These are phyloP conservation scores for Hansenula lynferdii DNA, from an alignment of 1,139 yeast genomes.

Conservation along the genomic window DNA sequence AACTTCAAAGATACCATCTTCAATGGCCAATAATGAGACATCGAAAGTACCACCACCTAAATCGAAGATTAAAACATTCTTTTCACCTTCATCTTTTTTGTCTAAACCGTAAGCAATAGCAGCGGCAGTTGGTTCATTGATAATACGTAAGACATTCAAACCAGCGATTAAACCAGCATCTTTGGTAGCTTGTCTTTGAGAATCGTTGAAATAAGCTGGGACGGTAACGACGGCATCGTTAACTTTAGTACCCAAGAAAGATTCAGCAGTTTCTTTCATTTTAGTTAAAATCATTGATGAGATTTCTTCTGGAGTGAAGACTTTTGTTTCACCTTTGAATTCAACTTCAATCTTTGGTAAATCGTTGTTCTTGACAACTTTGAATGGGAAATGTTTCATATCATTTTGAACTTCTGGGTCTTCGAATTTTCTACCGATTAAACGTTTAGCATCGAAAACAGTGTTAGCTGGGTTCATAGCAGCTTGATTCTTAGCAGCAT, in stretches of 20 bases:
- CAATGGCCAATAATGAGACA: conserved; percentile 92
- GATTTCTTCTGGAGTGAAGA: conserved; percentile 96
- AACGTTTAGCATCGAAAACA: conserved; percentile 98
- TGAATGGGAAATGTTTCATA: conserved; percentile 97
- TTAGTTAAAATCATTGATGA: conserved; percentile 95
- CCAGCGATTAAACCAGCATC: conserved; percentile 99
- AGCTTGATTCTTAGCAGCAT: conserved; percentile 99
- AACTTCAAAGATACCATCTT: conserved; percentile 98
- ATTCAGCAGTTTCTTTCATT: conserved; percentile 99
- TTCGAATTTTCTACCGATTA: conserved; percentile 91
- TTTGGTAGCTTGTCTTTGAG: conserved; percentile 99
- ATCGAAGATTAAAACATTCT: conserved; percentile 90
- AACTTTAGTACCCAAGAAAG: conserved; percentile 85
- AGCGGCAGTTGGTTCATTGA: conserved; percentile 98
- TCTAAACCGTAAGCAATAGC: conserved; percentile 99
- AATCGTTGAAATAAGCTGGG: conserved; percentile 98
- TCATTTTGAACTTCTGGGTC: conserved; percentile 95
- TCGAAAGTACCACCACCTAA: conserved; percentile 99
- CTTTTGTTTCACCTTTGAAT: conserved; percentile 91
- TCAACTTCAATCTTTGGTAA: conserved; percentile 94
- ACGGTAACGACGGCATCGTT: conserved; percentile 96
- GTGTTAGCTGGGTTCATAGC: conserved; percentile 97
- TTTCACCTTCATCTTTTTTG: conserved; percentile 82
- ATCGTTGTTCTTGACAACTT: conserved; percentile 80
- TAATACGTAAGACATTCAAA: conserved; percentile 93